Percentiles rank a stretch among this genome's conserved stretches.
Evolutionary conservation across 129 eudicot genomes (phyloP).

Genomic region (Arctium minus): DNA sequence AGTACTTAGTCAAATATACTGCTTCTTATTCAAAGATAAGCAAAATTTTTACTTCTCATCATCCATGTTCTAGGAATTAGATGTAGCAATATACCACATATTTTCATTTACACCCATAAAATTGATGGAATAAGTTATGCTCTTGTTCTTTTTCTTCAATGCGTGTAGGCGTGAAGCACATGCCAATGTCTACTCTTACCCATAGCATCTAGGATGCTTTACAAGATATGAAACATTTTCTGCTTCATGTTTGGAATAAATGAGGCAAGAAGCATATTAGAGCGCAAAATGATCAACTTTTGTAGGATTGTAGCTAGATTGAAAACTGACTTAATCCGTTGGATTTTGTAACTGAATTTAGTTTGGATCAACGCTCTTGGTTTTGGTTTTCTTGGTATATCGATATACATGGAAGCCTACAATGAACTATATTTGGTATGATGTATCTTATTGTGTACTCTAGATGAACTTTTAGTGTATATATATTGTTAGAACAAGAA

Average conservation of each 20-base stretch:
- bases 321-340: no score
- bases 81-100: neutral
- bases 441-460: neutral
- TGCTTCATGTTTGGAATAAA: no score
- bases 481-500: no score
- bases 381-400: neutral
- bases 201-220: no score
- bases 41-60: neutral
- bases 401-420: neutral
- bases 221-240: no score
- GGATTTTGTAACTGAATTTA: no score
- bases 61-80: neutral
- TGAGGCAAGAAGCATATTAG: no score
- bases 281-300: no score
- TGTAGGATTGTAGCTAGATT: no score
- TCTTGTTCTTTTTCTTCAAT: neutral
- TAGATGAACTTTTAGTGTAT: neutral
- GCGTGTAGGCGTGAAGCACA: neutral
- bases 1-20: neutral
- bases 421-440: neutral
- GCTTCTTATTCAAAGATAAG: neutral
- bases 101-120: neutral
- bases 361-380: neutral
- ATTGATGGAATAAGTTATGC: neutral
- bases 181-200: neutral